phyloP scores from a whole-genome alignment of 306 rosid genomes.

The Carpinus viminea region DNA sequence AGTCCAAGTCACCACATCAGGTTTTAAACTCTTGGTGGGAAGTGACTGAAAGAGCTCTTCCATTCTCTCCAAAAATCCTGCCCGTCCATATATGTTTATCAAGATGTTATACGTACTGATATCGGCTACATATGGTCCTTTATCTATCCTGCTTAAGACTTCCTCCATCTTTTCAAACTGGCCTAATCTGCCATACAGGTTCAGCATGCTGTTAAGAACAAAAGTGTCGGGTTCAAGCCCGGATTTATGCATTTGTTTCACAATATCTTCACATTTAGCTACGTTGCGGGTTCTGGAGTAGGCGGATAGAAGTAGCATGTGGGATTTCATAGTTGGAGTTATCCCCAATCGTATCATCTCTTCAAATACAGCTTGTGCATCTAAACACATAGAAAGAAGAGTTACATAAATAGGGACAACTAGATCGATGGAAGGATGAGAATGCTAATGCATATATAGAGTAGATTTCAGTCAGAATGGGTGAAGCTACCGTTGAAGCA shows the following conservation, averaged over 20 bases:
- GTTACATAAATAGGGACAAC: background rate
- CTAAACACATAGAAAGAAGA: conserved; percentile 28
- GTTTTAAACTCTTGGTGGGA: conserved; percentile 54
- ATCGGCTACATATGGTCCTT: conserved; percentile 57
- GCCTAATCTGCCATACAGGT: conserved; percentile 79
- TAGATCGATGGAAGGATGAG: background rate
- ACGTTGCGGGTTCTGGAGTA: conserved; percentile 69
- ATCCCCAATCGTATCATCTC: conserved; percentile 85
- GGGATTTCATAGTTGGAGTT: conserved; percentile 91
- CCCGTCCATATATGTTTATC: conserved; percentile 79
- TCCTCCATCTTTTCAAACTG: conserved; percentile 79
- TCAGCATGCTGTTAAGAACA: conserved; percentile 80
- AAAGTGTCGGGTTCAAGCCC: conserved; percentile 77
- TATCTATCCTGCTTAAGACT: conserved; percentile 63
- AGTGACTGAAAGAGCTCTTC: conserved; percentile 64
- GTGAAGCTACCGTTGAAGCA: background rate
- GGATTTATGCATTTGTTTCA: conserved; percentile 67
- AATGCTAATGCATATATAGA: too few species aligned
- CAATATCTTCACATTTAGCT: conserved; percentile 72
- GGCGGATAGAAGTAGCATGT: conserved; percentile 85
- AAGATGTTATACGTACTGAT: conserved; percentile 81
- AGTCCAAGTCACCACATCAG: conserved; percentile 97
- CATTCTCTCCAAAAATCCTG: conserved; percentile 75
- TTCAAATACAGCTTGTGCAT: conserved; percentile 71
- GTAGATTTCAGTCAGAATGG: background rate